Evolutionary conservation across 164 flowering plant species (phyloP).

Genomic region (Tetracentron sinense): DNA sequence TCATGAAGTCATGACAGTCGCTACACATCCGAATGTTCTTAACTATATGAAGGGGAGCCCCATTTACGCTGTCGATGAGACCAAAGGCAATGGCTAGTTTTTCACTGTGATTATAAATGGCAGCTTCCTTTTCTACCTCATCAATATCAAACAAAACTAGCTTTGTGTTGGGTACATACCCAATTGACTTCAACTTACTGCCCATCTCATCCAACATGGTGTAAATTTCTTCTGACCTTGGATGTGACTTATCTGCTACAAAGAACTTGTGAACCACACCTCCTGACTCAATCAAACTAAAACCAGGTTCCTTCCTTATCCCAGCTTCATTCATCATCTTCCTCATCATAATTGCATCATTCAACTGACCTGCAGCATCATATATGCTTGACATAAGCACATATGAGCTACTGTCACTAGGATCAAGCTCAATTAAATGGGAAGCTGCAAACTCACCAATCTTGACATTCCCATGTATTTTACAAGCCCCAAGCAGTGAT

Average conservation of each 20-base stretch:
- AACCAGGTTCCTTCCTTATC: too few relatives aligned
- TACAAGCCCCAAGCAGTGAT: slow-evolving; percentile 19
- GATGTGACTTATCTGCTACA: slow-evolving; percentile 18
- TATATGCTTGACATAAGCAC: slow-evolving; percentile 16
- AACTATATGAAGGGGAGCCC: slow-evolving; percentile 12
- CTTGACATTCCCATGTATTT: too few relatives aligned
- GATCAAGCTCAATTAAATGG: slow-evolving; percentile 12
- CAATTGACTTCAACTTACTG: slow-evolving; percentile 6
- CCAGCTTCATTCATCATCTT: slow-evolving; percentile 14
- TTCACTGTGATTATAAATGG: slow-evolving; percentile 15
- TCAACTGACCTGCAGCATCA: slow-evolving; percentile 7
- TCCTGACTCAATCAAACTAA: slow-evolving; percentile 15
- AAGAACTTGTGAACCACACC: slow-evolving; percentile 16
- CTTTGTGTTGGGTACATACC: slow-evolving; percentile 14
- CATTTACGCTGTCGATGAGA: slow-evolving; percentile 11
- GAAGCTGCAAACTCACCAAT: slow-evolving; percentile 18
- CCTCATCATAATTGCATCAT: slow-evolving; percentile 11
- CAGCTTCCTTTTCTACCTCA: slow-evolving; percentile 15
- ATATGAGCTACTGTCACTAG: slow-evolving; percentile 17
- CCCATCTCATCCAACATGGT: slow-evolving; percentile 15
- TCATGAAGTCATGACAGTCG: slow-evolving; percentile 15
- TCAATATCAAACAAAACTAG: too few relatives aligned
- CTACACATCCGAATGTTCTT: slow-evolving; percentile 19
- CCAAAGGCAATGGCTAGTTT: too few relatives aligned
- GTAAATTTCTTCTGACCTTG: slow-evolving; percentile 12